Percentiles rank a stretch among this genome's conserved stretches.
phyloP scores from a whole-genome alignment of 257 asterid genomes.

The Primulina huaijiensis region DNA sequence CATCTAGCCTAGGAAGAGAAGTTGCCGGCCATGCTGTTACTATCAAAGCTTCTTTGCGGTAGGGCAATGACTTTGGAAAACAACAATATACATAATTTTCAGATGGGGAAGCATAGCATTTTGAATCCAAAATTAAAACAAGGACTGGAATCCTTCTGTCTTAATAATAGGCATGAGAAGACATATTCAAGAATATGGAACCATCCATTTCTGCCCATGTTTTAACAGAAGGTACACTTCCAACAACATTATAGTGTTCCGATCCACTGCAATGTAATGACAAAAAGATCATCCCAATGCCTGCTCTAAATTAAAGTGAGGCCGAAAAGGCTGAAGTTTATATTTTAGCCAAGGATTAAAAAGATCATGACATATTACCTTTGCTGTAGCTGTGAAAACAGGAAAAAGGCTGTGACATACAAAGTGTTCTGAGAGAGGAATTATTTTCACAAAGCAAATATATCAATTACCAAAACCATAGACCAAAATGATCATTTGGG shows the following conservation, averaged over 20 bases:
- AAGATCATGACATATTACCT: not conserved
- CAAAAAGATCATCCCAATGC: not conserved
- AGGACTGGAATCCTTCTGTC: not conserved
- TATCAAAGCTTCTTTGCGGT: slow-evolving; percentile 75
- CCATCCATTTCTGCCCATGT: not conserved
- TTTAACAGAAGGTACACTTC: not conserved
- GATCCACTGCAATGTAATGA: not conserved
- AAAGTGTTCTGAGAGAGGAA: not conserved
- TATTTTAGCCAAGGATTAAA: not conserved
- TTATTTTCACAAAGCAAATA: not conserved
- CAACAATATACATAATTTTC: not conserved
- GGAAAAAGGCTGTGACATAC: not conserved
- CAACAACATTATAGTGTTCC: not conserved
- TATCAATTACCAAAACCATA: not conserved
- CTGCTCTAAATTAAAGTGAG: not conserved
- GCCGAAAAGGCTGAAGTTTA: not conserved
- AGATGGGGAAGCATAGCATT: slow-evolving; percentile 8
- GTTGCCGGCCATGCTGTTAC: slow-evolving; percentile 80
- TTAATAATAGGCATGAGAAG: not conserved
- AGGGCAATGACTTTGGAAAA: slow-evolving; percentile 62
- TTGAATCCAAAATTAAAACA: not conserved
- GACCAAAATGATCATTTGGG: not conserved
- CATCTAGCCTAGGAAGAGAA: slow-evolving; percentile 71
- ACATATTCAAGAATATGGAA: not conserved
- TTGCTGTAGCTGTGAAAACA: not conserved